Evolutionary conservation across 352 stramenopile genomes (phyloP).

Genomic region (Pythium aristosporum): DNA sequence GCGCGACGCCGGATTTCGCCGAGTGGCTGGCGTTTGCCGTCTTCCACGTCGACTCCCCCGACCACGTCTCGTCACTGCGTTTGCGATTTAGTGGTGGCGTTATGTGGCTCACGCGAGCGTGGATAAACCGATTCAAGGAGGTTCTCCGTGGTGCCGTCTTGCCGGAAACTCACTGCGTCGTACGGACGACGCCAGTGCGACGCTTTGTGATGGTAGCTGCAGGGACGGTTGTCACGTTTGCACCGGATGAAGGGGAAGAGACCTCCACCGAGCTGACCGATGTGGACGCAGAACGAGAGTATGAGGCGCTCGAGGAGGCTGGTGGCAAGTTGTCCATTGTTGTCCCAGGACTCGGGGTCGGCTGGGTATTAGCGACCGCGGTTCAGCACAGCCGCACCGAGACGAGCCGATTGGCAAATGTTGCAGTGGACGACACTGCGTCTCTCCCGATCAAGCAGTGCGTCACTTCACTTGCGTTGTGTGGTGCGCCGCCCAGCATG

Average conservation of each 20-base stretch:
- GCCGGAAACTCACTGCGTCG: neutral
- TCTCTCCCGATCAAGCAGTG: neutral
- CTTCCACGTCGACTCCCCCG: neutral
- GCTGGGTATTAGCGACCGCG: neutral
- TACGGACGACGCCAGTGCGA: neutral
- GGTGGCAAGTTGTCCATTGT: slow-evolving; percentile 7
- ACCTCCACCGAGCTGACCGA: neutral
- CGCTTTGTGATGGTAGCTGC: neutral
- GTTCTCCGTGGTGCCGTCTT: neutral
- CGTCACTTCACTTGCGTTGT: neutral
- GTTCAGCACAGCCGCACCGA: neutral
- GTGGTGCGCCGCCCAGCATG: neutral
- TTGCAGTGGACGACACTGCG: neutral
- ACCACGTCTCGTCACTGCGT: neutral
- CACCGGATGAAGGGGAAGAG: neutral
- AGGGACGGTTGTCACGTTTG: neutral
- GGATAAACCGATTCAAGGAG: neutral
- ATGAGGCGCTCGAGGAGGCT: neutral
- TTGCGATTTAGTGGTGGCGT: neutral
- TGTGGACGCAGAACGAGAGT: neutral
- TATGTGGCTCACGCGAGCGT: neutral
- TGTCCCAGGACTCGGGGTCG: neutral
- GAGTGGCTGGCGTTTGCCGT: neutral
- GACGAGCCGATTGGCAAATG: neutral
- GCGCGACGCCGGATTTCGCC: neutral